Base-by-base conservation (phyloP, 2,329 filamentous ascomycete genomes). In the Myriosclerotinia duriaeana region DNA sequence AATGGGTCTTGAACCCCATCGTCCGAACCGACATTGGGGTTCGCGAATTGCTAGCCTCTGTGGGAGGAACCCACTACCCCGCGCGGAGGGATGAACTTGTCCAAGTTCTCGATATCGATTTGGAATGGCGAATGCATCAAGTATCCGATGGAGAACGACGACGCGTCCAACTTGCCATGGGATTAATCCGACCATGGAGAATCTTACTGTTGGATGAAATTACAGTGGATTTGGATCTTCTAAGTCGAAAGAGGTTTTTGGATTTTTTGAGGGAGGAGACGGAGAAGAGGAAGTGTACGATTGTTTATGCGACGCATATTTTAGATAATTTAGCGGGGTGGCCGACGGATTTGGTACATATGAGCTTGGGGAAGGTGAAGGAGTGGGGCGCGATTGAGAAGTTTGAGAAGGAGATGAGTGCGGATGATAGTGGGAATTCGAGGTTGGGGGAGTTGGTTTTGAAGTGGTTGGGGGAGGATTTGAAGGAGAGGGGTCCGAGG, bases 1-100 rank as follows among this genome's bases (percentile, higher is more conserved):
- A 99, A 82, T 99, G 95, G 95, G 95, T 98, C 3, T 85, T 99
- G 12, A 98, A 98, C 81, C 92, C 91, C 59, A 96, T 98, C 74
- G 95, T 98, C 58, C 90, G 94, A 62, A 96, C 90, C 40, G 95
- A 99, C 78, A 97, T 99, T 72, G 92, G 92, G 67, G 94, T 99
- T 4, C 85, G 85, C 4, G 93, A 96, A 71, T 86, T 99, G 7
- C 87, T 99, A 36, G 81, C 87, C 59, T 92, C 88, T 2, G 91
- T 99, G 0, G 95, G 95, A 68, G 95, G 95, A 15, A 86, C 96
- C 77, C 85, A 87, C 72, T 99, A 91, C 78, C 86, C 90, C 0
- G 88, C 85, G 22, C 89, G 95, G 0, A 85, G 93, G 36, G 93
- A 98, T 77, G 91, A 97, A 82, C 84, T 99, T 50, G 87, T 98